Evolutionary conservation across 139 green algal species (phyloP).

Genomic region (Picochlorum sp.): DNA sequence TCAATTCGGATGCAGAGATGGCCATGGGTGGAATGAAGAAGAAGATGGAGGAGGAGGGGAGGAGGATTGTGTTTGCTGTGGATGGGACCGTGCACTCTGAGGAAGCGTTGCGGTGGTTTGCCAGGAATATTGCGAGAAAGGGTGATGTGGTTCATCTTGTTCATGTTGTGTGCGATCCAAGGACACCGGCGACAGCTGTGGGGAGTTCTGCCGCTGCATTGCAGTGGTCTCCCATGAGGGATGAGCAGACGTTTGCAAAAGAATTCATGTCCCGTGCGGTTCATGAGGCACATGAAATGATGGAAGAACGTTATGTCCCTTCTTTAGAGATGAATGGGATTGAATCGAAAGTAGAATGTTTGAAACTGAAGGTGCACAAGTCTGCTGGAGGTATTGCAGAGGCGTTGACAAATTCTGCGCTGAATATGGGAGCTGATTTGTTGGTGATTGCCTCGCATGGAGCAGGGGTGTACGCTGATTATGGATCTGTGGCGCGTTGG

Average conservation of each 20-base stretch:
- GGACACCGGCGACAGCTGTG: slow-evolving; percentile 21
- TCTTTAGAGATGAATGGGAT: slow-evolving; percentile 20
- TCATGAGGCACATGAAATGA: slow-evolving; percentile 20
- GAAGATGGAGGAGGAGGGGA: neutral
- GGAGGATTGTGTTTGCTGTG: slow-evolving; percentile 30
- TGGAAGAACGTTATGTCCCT: slow-evolving; percentile 22
- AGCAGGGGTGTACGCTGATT: slow-evolving; percentile 31
- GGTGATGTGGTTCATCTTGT: slow-evolving; percentile 26
- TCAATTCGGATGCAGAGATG: neutral
- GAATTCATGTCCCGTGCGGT: slow-evolving; percentile 24
- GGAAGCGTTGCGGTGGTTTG: slow-evolving; percentile 5
- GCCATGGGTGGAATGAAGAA: neutral
- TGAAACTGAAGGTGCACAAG: slow-evolving; percentile 19
- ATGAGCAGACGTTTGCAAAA: slow-evolving; percentile 1
- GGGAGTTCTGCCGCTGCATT: slow-evolving; percentile 12
- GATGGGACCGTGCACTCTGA: slow-evolving; percentile 23
- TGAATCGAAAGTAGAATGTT: slow-evolving; percentile 11
- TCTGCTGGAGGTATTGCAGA: slow-evolving; percentile 29
- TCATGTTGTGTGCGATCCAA: slow-evolving; percentile 20
- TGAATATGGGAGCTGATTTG: slow-evolving; percentile 17
- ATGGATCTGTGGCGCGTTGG: slow-evolving; percentile 29
- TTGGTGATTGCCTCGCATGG: slow-evolving; percentile 30
- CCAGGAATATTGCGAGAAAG: slow-evolving; percentile 7
- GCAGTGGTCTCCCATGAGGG: slow-evolving; percentile 17
- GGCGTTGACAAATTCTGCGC: slow-evolving; percentile 9